Evolutionary conservation across 352 stramenopile genomes (phyloP).

Genomic region (Salisapilia sapeloensis): DNA sequence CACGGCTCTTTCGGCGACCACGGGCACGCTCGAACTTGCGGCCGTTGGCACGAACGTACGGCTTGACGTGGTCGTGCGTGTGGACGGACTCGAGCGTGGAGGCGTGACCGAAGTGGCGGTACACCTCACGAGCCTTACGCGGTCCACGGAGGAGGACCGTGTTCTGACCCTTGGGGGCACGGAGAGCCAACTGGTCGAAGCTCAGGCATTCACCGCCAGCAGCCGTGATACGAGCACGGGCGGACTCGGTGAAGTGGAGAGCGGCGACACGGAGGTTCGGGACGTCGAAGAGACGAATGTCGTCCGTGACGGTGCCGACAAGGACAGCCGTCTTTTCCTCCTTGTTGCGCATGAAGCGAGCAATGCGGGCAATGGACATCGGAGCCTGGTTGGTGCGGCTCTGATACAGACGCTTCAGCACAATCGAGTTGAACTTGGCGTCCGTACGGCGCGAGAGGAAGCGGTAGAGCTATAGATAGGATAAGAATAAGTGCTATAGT

Average conservation of each 20-base stretch:
- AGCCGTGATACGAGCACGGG: slow-evolving; percentile 94
- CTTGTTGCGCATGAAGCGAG: slow-evolving; percentile 98
- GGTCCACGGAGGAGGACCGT: slow-evolving; percentile 97
- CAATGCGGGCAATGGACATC: slow-evolving; percentile 92
- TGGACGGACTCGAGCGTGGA: slow-evolving; percentile 95
- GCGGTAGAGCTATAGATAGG: slow-evolving; percentile 68
- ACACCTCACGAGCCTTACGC: slow-evolving; percentile 93
- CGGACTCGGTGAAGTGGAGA: slow-evolving; percentile 95
- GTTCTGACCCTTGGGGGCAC: slow-evolving; percentile 94
- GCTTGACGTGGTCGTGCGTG: slow-evolving; percentile 97
- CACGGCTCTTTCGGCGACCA: slow-evolving; percentile 96
- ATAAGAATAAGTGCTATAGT: slow-evolving; percentile 19
- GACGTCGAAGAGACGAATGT: slow-evolving; percentile 94
- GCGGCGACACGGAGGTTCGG: slow-evolving; percentile 94
- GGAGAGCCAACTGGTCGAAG: slow-evolving; percentile 98
- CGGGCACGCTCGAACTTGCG: slow-evolving; percentile 99
- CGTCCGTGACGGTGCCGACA: slow-evolving; percentile 97
- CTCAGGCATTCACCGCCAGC: slow-evolving; percentile 98
- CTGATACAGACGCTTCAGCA: slow-evolving; percentile 99
- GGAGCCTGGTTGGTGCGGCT: slow-evolving; percentile 97
- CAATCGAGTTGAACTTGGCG: slow-evolving; percentile 96
- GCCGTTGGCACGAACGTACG: slow-evolving; percentile 96
- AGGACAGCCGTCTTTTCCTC: slow-evolving; percentile 97
- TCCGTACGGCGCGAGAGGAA: slow-evolving; percentile 97
- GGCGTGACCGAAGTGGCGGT: slow-evolving; percentile 97